Base-by-base conservation (phyloP, 139 green algal species). In the Volvox reticuliferus region DNA sequence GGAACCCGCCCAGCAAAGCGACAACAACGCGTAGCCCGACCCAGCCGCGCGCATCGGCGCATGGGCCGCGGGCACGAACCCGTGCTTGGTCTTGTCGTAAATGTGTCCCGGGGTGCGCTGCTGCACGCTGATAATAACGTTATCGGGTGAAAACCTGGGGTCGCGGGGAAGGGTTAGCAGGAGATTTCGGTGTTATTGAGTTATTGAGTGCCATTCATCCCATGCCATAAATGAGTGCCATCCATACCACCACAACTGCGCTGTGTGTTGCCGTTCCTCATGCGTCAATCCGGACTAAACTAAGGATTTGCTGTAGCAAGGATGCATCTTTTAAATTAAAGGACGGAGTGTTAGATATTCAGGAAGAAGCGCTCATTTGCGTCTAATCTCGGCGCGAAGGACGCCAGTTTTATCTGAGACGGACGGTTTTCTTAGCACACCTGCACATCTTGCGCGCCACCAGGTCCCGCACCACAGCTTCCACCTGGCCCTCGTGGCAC, bases 401-500 rank as follows among this genome's bases (percentile, higher is more conserved):
- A 55, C 44, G 5, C 44, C 44, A 55, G 44, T 55, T 55, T 55
- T 9, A 55, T 55, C 44, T 55, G 44, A 5, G 44, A 55, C 44
- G 9, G n/a, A 14, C 9, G 44, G 5, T 55, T 55, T 55, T 55
- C 44, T 5, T 55, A 55, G 44, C 44, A 55, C 9, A 89, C 85
- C 85, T 89, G 85, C 85, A 89, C 85, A 89, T 61, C 85, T 73
- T 82, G 5, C 85, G 24, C 21, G 67, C 68, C 22, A 68, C 12
- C 36, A 89, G 67, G 83, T 89, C 83, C 13, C 36, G 35, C 67
- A 80, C 67, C 67, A 89, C 67, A 67, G 61, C 82, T 18, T 88
- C 82, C 68, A 89, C 84, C 84, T 89, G 84, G 20, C 85, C 85
- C 69, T 89, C 85, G 44, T 89, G 85, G 69, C 85, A 89, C 0